Conservation (phyloP, 495 filamentous ascomycete genomes). For the Geopyxis carbonaria region DNA sequence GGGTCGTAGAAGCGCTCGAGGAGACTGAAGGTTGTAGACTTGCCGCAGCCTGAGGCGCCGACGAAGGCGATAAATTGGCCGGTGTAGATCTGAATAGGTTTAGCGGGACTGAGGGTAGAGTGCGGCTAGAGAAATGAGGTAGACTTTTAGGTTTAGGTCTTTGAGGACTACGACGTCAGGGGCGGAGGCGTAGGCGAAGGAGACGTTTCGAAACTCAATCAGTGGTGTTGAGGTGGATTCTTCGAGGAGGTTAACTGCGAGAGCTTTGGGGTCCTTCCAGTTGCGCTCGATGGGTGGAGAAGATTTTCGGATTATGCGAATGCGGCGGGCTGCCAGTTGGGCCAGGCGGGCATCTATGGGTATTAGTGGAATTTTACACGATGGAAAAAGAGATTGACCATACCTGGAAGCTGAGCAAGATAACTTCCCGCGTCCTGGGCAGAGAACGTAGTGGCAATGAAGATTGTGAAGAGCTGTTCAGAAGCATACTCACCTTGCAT, state of each 20-base stretch:
- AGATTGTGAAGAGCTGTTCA: conserved; percentile 40
- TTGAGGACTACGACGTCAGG: conserved; percentile 33
- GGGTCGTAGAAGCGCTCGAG: conserved; percentile 47
- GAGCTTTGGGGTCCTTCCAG: no score
- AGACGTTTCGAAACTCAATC: conserved; percentile 37
- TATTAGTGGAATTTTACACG: no score
- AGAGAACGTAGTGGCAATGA: conserved; percentile 41
- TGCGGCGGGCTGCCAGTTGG: no score
- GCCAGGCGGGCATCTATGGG: no score
- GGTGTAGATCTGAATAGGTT: no score
- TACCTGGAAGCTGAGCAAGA: no score
- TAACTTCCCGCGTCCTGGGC: conserved; percentile 38
- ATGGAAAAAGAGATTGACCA: no score
- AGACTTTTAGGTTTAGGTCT: conserved; percentile 34
- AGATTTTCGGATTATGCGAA: no score
- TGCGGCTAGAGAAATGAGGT: no score
- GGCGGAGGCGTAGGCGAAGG: conserved; percentile 43
- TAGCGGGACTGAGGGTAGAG: no score
- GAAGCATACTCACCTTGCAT: conserved; percentile 31
- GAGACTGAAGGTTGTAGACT: conserved; percentile 38
- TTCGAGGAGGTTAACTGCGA: no score
- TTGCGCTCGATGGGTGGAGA: no score
- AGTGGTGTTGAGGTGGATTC: conserved; percentile 16
- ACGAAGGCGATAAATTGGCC: conserved; percentile 37
- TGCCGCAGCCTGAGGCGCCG: conserved; percentile 40